phyloP scores from a whole-genome alignment of 106 monocot species.

The Gastrodia elata region DNA sequence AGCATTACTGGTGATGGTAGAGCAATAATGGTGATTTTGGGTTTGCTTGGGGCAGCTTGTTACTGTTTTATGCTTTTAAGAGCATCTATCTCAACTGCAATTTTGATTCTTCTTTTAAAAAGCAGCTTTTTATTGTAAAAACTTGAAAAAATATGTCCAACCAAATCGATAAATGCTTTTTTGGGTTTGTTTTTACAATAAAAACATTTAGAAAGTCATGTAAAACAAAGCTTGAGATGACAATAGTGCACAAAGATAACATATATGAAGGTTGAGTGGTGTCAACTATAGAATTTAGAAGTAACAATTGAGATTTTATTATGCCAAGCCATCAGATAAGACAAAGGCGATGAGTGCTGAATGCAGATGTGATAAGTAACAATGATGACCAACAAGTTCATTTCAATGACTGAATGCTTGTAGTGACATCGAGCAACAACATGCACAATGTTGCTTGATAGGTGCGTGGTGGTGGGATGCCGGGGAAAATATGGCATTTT shows the following conservation, averaged over 20 bases:
- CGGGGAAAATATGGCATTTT: neutral
- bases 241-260: neutral
- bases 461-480: neutral
- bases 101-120: no score
- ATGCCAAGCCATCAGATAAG: neutral
- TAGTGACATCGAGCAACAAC: neutral
- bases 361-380: neutral
- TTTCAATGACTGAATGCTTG: neutral
- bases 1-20: neutral
- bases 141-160: no score
- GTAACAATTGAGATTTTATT: neutral
- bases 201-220: no score
- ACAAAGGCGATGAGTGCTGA: neutral
- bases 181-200: no score
- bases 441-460: neutral
- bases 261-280: neutral
- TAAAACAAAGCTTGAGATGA: no score
- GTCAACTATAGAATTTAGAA: neutral
- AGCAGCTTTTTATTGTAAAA: no score
- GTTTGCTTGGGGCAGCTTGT: no score
- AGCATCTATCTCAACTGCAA: no score
- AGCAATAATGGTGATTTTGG: neutral
- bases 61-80: no score
- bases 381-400: neutral
- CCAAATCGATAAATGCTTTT: no score